A percentile compares a stretch with the other conserved stretches of the same genome.
These are phyloP conservation scores for Aspergillus oerlinghausenensis DNA, from an alignment of 2,329 filamentous ascomycete genomes.

Conservation along the genomic window DNA sequence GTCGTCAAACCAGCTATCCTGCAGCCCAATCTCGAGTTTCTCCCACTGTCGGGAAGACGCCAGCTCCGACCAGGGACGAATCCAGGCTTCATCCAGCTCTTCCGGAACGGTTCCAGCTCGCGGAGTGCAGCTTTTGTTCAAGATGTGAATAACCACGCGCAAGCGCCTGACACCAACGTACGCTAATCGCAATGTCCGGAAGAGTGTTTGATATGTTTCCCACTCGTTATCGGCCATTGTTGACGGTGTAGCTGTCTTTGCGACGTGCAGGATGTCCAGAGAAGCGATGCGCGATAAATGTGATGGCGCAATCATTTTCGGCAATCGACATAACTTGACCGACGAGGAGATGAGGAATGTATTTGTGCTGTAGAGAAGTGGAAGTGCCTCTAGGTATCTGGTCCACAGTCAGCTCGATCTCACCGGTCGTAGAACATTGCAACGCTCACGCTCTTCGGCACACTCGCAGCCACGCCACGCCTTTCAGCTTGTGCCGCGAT, in stretches of 20 bases:
- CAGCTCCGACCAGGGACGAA: conserved; percentile 2
- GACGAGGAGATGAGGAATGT: conserved; percentile 1
- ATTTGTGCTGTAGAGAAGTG: conserved; percentile 2
- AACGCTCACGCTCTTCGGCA: conserved; percentile 1
- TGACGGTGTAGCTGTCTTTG: conserved; percentile 1
- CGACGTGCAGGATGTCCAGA: neutral
- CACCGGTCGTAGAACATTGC: neutral
- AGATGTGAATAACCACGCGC: conserved; percentile 1
- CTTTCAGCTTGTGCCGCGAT: conserved; percentile 1
- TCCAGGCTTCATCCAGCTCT: conserved; percentile 1
- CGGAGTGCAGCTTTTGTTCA: conserved; percentile 2
- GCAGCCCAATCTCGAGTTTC: conserved; percentile 1
- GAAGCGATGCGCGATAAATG: conserved; percentile 1
- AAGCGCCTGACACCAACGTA: neutral
- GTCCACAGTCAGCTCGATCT: neutral
- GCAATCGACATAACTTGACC: conserved; percentile 2
- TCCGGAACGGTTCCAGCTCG: conserved; percentile 3
- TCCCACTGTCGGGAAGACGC: conserved; percentile 1
- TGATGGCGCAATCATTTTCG: conserved; percentile 1
- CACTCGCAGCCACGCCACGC: conserved; percentile 1
- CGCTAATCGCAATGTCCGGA: neutral
- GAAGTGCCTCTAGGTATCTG: conserved; percentile 3
- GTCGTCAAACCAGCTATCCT: conserved; percentile 2
- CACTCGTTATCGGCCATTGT: conserved; percentile 1
- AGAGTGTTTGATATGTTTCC: neutral